Evolutionary conservation across 345 rosid genomes (phyloP).

Genomic region (Syzygium grande): DNA sequence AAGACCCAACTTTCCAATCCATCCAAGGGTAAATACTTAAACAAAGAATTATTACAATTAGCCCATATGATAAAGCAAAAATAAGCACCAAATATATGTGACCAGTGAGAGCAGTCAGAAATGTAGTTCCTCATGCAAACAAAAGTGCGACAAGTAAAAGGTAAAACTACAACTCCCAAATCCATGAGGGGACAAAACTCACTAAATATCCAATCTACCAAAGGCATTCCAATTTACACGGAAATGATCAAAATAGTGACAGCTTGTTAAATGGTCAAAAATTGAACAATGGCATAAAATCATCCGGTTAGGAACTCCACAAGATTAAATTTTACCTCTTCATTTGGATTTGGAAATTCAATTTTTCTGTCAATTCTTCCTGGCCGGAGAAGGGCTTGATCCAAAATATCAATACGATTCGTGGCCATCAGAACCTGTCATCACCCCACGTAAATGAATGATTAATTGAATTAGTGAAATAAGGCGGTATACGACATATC

Average conservation of each 20-base stretch:
- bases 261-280: not conserved
- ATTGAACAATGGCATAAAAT: not conserved
- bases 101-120: not conserved
- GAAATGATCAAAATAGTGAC: not conserved
- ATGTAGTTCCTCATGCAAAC: not conserved
- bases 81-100: not conserved
- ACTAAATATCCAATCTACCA: not conserved
- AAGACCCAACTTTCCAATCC: not conserved
- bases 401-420: slow-evolving; percentile 91
- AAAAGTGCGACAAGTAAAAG: not conserved
- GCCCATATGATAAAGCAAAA: not conserved
- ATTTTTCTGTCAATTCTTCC: slow-evolving; percentile 98
- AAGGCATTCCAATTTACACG: not conserved
- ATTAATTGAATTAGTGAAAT: not conserved
- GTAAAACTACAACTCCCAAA: not conserved
- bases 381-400: slow-evolving; percentile 98
- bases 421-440: slow-evolving; percentile 98
- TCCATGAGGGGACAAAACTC: not conserved
- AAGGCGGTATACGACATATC: not conserved
- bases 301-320: not conserved
- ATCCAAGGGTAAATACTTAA: not conserved
- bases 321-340: slow-evolving; percentile 41
- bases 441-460: not conserved
- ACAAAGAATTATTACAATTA: not conserved
- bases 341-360: slow-evolving; percentile 98